Evolutionary conservation across 1,284 basidiomycete genomes (phyloP), one percentile per base, ranked within the genome.

Genomic region (Retiboletus flavoniger): DNA sequence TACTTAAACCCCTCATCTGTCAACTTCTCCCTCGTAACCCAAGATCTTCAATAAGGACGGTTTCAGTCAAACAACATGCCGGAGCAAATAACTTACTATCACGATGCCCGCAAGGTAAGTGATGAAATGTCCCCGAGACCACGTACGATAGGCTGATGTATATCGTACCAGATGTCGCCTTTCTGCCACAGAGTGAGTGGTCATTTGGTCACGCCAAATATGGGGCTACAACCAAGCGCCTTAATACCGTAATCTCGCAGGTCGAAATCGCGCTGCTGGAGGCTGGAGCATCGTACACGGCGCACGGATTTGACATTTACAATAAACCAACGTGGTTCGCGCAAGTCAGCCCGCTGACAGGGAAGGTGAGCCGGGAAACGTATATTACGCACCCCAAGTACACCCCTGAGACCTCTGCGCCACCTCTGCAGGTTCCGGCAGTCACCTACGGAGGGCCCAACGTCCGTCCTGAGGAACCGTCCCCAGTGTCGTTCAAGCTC

Each of bases 361-460:
- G 58, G n/a, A 63, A 63, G 53, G 62, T 60, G 13, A 26, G 51
- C n/a, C 9, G 14, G 7, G 1, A 28, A 21, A 2, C 1, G 3
- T 5, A 10, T 11, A 8, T 9, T 17, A 24, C 11, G 14, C 26
- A 4, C 10, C 16, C 7, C 19, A 5, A 14, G 7, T n/a, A 21
- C 32, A 28, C 3, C 10, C 36, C 14, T 47, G 17, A 55, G 8
- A n/a, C 7, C 13, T 4, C 19, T 24, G 47, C 4, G 24, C 24
- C 4, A 24, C 24, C 13, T 41, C 19, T 7, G 28, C 17, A 80
- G 79, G 75, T 84, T 14, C 84, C 83, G 11, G 78, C 78, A 0
- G 66, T 85, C 38, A 72, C 81, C 1, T 86, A 82, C 51, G 84
- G 84, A 39, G 84, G 82, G 0, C 81, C 84, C 3, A 74, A 74